Percentiles rank a stretch among this genome's conserved stretches.
phyloP scores from a whole-genome alignment of 768 basidiomycete genomes.

The Hericium coralloides region DNA sequence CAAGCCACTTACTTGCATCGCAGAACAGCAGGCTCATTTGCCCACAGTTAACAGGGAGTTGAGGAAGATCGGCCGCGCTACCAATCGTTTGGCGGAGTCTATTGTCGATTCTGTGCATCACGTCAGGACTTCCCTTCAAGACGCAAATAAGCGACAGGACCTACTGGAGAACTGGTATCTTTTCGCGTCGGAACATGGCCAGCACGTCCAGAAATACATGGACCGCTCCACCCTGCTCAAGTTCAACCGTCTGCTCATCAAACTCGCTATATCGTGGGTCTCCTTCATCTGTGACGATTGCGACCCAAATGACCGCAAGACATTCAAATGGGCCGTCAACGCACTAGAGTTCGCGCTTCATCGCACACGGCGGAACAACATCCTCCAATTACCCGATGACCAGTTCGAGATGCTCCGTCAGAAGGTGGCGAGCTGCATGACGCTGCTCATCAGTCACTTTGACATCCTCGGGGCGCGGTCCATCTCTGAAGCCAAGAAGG shows the following conservation, averaged over 20 bases:
- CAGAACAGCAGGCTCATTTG: conserved; percentile 85
- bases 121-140: conserved; percentile 60
- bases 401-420: conserved; percentile 88
- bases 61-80: conserved; percentile 82
- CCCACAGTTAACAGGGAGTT: conserved; percentile 85
- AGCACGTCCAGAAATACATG: conserved; percentile 84
- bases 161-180: conserved; percentile 89
- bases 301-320: conserved; percentile 89
- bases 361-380: conserved; percentile 81
- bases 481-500: conserved; percentile 77
- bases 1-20: conserved; percentile 33
- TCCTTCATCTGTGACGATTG: conserved; percentile 98
- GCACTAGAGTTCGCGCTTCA: conserved; percentile 89
- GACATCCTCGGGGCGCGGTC: conserved; percentile 95
- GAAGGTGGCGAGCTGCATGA: conserved; percentile 94
- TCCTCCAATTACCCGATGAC: conserved; percentile 77
- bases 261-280: conserved; percentile 94
- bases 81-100: conserved; percentile 83
- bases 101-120: conserved; percentile 89
- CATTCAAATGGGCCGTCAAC: conserved; percentile 97
- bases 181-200: conserved; percentile 94
- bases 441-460: conserved; percentile 92
- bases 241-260: conserved; percentile 79
- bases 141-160: conserved; percentile 65
- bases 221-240: conserved; percentile 59